Base-by-base conservation (phyloP, 495 filamentous ascomycete species). In the Xylaria cubensis region DNA sequence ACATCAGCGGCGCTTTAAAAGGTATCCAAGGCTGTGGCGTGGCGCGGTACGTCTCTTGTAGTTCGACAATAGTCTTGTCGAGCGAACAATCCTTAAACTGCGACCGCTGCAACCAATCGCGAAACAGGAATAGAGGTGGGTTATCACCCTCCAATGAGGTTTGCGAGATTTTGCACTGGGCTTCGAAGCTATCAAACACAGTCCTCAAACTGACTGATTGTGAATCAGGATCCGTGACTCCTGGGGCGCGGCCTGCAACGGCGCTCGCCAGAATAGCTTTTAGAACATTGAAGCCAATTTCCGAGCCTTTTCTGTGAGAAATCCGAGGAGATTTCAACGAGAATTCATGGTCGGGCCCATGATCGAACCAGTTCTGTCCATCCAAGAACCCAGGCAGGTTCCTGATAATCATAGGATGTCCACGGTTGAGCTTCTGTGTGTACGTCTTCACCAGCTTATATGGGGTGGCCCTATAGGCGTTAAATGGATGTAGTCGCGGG, bases 351-450 rank as follows among this genome's bases (percentile, higher is more conserved):
- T 39, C 29, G 19, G 24, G 17, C 2, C 2, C 5, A 32, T 67
- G 44, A 36, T 67, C 64, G 13, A 67, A 24, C 64, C 64, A 67
- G 10, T 21, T n/a, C 64, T 67, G 64, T 9, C 32, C 64, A 39
- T 67, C 29, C 10, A 67, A 32, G n/a, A 67, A 67, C 3, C 64
- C 64, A 17, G 64, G 64, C 2, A 67, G 46, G 19, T 67, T 67
- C 32, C 64, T 36, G 3, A 67, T 67, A 1, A 67, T 32, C 64
- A 67, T 53, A 24, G 64, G 64, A 53, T 67, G 19, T 19, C 46
- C 32, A 29, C 4, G 44, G 26, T 4, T 3, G 64, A 67, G 64
- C 29, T 67, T 67, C 6, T 10, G 2, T 1, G 39, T 67, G 46
- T 67, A 67, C 8, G 46, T 39, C 26, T 34, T 53, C 6, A 67